Evolutionary conservation across 2,329 filamentous ascomycete species (phyloP).

Genomic region (Diaporthe amygdali): DNA sequence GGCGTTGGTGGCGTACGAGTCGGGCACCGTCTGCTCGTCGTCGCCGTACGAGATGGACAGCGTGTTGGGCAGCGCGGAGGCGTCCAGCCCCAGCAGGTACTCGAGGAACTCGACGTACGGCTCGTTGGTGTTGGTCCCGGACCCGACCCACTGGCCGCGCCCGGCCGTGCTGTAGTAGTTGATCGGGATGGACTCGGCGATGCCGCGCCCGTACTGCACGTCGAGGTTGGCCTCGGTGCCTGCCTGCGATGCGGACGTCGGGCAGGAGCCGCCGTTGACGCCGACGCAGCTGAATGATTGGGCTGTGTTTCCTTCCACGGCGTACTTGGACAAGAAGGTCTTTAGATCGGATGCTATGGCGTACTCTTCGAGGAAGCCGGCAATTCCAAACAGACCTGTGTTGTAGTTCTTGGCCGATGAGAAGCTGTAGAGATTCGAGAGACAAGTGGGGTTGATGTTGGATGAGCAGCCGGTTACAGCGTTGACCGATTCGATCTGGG

Average conservation of each 20-base stretch:
- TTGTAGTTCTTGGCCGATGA: constrained; percentile 42
- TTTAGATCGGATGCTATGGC: constrained; percentile 40
- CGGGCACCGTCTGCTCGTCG: constrained; percentile 61
- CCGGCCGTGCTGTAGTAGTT: constrained; percentile 33
- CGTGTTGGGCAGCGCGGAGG: constrained; percentile 63
- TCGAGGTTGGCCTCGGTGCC: constrained; percentile 67
- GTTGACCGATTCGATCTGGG: background rate
- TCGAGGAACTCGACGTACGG: constrained; percentile 69
- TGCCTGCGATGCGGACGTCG: constrained; percentile 41
- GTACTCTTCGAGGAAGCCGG: constrained; percentile 33
- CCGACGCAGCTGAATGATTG: constrained; percentile 55
- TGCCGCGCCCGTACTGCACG: constrained; percentile 34
- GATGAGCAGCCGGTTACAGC: constrained; percentile 32
- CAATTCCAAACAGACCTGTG: constrained; percentile 19
- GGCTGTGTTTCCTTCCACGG: constrained; percentile 4
- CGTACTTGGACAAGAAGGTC: constrained; percentile 17
- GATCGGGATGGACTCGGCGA: constrained; percentile 36
- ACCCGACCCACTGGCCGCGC: constrained; percentile 31
- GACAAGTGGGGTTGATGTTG: constrained; percentile 46
- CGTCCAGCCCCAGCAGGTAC: constrained; percentile 60
- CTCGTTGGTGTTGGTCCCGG: constrained; percentile 60
- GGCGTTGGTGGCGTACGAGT: constrained; percentile 56
- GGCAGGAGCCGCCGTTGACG: constrained; percentile 38
- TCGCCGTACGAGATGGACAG: constrained; percentile 75
- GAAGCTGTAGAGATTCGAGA: constrained; percentile 52